A percentile compares a stretch with the other conserved stretches of the same genome.
Evolutionary conservation across 305 asterid genomes (phyloP).

Genomic region (Fraxinus dipetala): DNA sequence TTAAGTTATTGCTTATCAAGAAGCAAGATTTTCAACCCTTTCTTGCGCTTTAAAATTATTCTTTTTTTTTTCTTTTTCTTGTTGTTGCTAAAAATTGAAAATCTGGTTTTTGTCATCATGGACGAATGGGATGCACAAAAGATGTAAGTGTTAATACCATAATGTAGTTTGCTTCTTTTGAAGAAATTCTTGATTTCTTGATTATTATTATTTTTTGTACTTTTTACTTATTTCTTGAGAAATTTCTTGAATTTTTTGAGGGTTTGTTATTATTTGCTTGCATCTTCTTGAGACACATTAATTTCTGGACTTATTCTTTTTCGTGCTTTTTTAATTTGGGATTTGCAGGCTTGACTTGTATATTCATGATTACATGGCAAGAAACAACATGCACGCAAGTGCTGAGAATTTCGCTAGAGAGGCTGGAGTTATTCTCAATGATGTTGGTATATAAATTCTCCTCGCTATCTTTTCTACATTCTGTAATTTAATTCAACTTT

Average conservation of each 20-base stretch:
- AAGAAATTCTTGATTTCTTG: background rate
- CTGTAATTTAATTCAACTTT: background rate
- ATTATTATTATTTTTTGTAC: too few species aligned
- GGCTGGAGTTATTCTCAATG: background rate
- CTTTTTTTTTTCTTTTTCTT: background rate
- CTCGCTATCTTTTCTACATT: background rate
- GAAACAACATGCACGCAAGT: background rate
- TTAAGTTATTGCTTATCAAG: background rate
- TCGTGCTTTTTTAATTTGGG: background rate
- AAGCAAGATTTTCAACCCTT: background rate
- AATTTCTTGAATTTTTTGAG: background rate
- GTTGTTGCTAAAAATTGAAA: background rate
- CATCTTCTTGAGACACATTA: background rate
- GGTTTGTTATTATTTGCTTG: background rate
- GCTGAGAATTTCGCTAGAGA: background rate
- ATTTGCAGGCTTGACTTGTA: background rate
- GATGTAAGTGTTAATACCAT: constrained; percentile 26
- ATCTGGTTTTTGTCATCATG: constrained; percentile 21
- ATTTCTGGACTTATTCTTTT: background rate
- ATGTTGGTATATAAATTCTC: background rate
- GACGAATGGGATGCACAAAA: constrained; percentile 34
- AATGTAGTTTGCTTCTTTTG: background rate
- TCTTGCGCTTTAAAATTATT: background rate
- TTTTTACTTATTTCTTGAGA: background rate
- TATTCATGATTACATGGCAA: background rate